phyloP scores from a whole-genome alignment of 305 asterid species.

The Fraxinus velutina region DNA sequence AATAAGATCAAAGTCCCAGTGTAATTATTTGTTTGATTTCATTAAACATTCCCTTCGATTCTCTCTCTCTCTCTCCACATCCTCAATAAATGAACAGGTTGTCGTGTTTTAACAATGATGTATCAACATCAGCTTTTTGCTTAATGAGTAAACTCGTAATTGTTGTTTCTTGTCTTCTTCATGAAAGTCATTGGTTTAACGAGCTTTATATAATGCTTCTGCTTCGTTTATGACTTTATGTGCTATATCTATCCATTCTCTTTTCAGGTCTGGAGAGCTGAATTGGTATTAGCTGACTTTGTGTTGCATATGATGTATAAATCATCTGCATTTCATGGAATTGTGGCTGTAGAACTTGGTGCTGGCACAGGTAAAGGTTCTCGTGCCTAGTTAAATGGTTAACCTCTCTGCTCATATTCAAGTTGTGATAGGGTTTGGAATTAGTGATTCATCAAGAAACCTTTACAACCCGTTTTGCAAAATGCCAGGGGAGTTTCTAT shows the following conservation, averaged over 20 bases:
- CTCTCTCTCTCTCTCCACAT: background rate
- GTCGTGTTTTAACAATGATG: background rate
- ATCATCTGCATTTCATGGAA: constrained; percentile 54
- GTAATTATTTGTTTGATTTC: background rate
- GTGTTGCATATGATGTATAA: constrained; percentile 63
- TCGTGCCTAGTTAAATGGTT: constrained; percentile 17
- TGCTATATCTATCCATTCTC: constrained; percentile 14
- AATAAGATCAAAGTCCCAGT: background rate
- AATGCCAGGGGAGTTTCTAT: background rate
- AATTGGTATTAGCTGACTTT: constrained; percentile 78
- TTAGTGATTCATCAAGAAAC: background rate
- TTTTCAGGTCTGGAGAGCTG: constrained; percentile 86
- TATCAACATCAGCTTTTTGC: background rate
- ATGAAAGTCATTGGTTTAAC: background rate
- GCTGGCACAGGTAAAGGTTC: constrained; percentile 81
- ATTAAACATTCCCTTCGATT: background rate
- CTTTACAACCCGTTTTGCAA: background rate
- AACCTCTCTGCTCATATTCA: background rate
- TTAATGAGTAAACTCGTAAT: constrained; percentile 1
- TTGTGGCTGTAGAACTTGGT: constrained; percentile 82
- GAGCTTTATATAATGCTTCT: constrained; percentile 8
- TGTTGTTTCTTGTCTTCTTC: constrained; percentile 6
- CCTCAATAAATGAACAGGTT: background rate
- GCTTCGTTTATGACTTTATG: background rate
- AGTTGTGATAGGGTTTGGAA: background rate